These are phyloP conservation scores for Scheffersomyces insectosa DNA, from an alignment of 1,139 yeast genomes.

Conservation along the genomic window DNA sequence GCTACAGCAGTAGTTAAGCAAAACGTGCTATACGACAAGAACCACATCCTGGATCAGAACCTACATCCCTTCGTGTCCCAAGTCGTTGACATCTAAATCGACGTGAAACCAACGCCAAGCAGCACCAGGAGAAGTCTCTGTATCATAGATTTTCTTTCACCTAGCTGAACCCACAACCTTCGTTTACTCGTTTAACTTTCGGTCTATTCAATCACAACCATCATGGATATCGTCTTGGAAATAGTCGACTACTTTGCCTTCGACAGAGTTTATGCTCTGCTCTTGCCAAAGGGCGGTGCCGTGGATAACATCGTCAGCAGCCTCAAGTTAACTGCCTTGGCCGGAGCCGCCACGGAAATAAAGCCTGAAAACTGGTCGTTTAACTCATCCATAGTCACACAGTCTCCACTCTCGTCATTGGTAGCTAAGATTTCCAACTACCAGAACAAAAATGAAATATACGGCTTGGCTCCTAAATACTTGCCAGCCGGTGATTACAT, in stretches of 20 bases:
- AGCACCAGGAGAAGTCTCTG: no score
- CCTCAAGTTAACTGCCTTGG: slow-evolving; percentile 1
- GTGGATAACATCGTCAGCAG: slow-evolving; percentile 17
- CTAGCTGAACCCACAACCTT: no score
- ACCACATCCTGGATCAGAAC: no score
- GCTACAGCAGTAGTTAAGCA: no score
- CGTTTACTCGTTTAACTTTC: no score
- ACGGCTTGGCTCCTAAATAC: slow-evolving; percentile 36
- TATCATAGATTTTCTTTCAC: no score
- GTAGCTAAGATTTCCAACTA: slow-evolving; percentile 21
- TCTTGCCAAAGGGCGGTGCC: slow-evolving; percentile 36
- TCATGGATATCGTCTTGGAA: slow-evolving; percentile 90
- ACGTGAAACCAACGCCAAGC: no score
- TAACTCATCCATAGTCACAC: slow-evolving; percentile 3
- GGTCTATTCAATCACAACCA: slow-evolving; percentile 1
- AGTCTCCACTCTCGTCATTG: slow-evolving; percentile 17
- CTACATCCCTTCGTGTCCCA: no score
- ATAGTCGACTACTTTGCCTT: slow-evolving; percentile 67
- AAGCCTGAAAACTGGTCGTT: slow-evolving; percentile 4
- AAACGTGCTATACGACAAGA: no score
- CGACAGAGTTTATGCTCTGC: slow-evolving; percentile 67
- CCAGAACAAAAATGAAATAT: slow-evolving; percentile 38
- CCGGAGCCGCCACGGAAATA: neutral
- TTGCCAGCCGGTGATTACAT: slow-evolving; percentile 53
- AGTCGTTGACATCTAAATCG: no score